Conservation (phyloP, 305 asterid species). For the Withania somnifera region DNA sequence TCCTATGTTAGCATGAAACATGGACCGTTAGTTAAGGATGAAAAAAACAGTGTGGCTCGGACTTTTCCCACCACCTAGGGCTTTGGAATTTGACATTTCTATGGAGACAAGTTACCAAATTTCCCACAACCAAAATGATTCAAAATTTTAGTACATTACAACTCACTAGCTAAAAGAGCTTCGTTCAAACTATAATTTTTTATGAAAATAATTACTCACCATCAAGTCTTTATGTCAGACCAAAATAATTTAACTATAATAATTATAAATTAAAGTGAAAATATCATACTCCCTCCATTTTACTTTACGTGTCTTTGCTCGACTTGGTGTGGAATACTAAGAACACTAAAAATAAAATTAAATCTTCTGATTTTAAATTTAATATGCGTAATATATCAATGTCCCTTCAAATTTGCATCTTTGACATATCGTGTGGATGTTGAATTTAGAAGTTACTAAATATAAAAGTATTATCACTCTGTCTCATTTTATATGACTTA, state of each 20-base stretch:
- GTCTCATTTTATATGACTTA: too few relatives aligned
- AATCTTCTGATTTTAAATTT: too few relatives aligned
- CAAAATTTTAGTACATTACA: background rate
- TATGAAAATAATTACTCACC: background rate
- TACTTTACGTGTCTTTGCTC: background rate
- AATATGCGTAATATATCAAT: too few relatives aligned
- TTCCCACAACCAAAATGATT: background rate
- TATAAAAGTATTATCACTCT: too few relatives aligned
- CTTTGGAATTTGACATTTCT: background rate
- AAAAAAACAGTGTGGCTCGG: background rate
- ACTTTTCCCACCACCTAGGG: background rate
- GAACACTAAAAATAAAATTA: too few relatives aligned
- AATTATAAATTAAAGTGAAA: too few relatives aligned
- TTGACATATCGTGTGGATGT: background rate
- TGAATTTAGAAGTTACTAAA: too few relatives aligned
- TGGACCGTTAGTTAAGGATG: background rate
- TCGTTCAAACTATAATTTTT: background rate
- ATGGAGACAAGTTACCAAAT: background rate
- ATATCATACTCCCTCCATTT: background rate
- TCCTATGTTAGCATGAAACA: background rate
- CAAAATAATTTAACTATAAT: background rate
- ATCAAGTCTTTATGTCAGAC: background rate
- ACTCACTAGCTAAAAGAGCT: background rate
- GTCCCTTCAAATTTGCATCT: too few relatives aligned
- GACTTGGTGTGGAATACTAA: background rate